These are phyloP conservation scores for Prunus dulcis DNA, from an alignment of 306 rosid species.

Conservation along the genomic window DNA sequence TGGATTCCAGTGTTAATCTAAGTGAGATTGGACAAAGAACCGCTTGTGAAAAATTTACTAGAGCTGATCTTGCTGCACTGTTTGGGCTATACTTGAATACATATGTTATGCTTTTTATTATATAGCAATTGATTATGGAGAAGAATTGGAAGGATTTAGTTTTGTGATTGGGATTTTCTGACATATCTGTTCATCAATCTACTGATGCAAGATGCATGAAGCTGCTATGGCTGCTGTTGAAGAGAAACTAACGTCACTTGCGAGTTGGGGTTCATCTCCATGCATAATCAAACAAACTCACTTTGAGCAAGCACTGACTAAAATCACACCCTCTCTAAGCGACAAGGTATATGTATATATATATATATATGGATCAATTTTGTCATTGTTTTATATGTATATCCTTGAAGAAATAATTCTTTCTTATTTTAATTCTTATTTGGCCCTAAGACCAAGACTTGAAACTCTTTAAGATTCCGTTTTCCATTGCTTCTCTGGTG, in stretches of 20 bases:
- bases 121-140: background rate
- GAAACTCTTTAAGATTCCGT: background rate
- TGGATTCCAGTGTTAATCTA: slow-evolving; percentile 48
- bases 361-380: too few relatives aligned
- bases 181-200: background rate
- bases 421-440: background rate
- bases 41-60: slow-evolving; percentile 54
- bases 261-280: background rate
- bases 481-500: background rate
- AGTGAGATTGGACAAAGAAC: slow-evolving; percentile 34
- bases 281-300: slow-evolving; percentile 8
- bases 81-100: slow-evolving; percentile 21
- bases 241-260: slow-evolving; percentile 7
- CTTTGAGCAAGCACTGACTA: slow-evolving; percentile 6
- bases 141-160: too few relatives aligned
- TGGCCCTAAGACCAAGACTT: background rate
- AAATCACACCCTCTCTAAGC: slow-evolving; percentile 16
- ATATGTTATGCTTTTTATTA: background rate
- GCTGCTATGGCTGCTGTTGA: slow-evolving; percentile 45
- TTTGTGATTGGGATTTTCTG: too few relatives aligned
- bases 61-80: slow-evolving; percentile 62
- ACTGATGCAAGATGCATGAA: slow-evolving; percentile 40
- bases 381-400: background rate
- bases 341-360: background rate
- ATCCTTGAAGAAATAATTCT: background rate